Conservation (phyloP, 2,329 filamentous ascomycete genomes). For the Paecilomyces sp. region DNA sequence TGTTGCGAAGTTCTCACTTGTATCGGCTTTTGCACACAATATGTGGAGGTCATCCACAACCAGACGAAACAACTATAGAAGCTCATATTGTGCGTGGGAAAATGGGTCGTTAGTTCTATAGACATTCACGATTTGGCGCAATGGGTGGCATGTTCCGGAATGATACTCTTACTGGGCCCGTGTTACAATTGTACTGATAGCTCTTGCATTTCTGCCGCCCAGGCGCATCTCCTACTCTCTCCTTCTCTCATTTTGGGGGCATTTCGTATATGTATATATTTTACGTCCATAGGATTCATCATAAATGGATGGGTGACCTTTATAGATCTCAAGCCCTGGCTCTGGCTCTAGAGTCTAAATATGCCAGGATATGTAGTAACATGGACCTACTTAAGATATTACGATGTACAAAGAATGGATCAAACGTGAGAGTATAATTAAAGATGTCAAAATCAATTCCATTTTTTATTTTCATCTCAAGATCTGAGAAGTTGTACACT, state of each 20-base stretch:
- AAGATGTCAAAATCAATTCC: background rate
- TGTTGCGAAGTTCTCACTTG: background rate
- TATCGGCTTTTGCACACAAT: background rate
- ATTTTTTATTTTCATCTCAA: background rate
- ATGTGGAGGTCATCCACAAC: background rate
- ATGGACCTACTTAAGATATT: background rate
- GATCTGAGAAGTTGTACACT: background rate
- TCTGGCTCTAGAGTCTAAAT: background rate
- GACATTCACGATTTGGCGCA: background rate
- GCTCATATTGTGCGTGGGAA: background rate
- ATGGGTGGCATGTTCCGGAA: background rate
- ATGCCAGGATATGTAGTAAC: background rate
- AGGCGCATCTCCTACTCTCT: background rate
- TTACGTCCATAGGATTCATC: background rate
- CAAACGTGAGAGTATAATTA: background rate
- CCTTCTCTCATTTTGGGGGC: background rate
- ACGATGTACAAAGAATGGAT: background rate
- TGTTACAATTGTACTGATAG: background rate
- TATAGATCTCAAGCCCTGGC: background rate
- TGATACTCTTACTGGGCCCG: background rate
- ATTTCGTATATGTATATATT: background rate
- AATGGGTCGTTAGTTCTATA: background rate
- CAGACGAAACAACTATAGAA: background rate
- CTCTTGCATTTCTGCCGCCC: background rate
- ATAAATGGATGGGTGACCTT: background rate